phyloP scores from a whole-genome alignment of 768 basidiomycete genomes.

The Podaxis rugospora region DNA sequence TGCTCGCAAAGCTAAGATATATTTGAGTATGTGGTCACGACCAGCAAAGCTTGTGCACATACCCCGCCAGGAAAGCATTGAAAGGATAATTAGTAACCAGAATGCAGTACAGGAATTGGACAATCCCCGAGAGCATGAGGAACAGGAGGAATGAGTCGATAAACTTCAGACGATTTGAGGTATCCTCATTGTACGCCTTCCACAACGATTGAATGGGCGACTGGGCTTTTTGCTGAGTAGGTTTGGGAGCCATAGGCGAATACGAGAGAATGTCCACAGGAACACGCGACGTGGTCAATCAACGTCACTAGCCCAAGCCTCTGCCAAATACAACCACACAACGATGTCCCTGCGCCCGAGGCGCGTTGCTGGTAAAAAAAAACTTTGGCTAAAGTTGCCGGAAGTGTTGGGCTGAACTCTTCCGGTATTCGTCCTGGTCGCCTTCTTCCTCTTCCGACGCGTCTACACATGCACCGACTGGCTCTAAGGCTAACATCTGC shows the following conservation, averaged over 20 bases:
- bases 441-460: not conserved
- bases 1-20: conserved; percentile 75
- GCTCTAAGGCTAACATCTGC: conserved; percentile 24
- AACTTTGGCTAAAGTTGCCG: conserved; percentile 10
- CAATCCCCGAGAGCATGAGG: conserved; percentile 84
- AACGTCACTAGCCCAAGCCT: conserved; percentile 19
- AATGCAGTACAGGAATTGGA: conserved; percentile 90
- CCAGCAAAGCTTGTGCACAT: conserved; percentile 24
- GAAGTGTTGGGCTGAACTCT: conserved; percentile 5
- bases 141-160: conserved; percentile 92
- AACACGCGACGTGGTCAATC: conserved; percentile 30
- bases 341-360: conserved; percentile 11
- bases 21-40: not conserved
- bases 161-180: conserved; percentile 84
- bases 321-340: conserved; percentile 29
- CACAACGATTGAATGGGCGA: conserved; percentile 51
- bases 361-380: conserved; percentile 7
- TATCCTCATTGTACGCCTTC: conserved; percentile 74
- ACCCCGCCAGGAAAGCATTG: conserved; percentile 97
- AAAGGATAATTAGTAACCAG: conserved; percentile 92
- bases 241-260: conserved; percentile 32
- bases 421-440: not conserved
- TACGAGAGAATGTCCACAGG: conserved; percentile 6
- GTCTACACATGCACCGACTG: conserved; percentile 20
- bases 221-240: conserved; percentile 22